phyloP scores from a whole-genome alignment of 345 rosid species.

The Citrus medica region DNA sequence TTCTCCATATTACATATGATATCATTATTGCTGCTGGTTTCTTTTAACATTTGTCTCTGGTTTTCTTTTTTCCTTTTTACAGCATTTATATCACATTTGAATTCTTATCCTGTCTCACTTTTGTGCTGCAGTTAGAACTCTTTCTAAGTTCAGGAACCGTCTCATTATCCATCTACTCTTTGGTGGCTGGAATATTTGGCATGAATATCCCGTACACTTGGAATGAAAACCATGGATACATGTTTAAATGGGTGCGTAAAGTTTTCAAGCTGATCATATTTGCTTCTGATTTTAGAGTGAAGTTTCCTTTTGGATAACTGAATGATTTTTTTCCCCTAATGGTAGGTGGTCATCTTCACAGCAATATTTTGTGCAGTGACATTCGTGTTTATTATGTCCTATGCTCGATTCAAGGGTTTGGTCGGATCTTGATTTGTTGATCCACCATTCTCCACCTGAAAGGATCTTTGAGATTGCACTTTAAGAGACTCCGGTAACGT shows the following conservation, averaged over 20 bases:
- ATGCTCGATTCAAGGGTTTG: conserved; percentile 82
- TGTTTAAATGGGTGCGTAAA: conserved; percentile 74
- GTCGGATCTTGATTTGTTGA: conserved; percentile 63
- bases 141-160: conserved; percentile 77
- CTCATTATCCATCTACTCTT: conserved; percentile 54
- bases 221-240: conserved; percentile 63
- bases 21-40: background rate
- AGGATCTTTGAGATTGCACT: background rate
- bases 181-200: conserved; percentile 87
- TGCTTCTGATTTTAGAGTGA: background rate
- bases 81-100: background rate
- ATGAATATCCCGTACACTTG: conserved; percentile 94
- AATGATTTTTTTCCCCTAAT: conserved; percentile 1
- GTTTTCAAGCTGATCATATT: background rate
- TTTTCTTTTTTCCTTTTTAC: background rate
- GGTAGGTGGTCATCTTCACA: conserved; percentile 60
- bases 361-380: conserved; percentile 36
- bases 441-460: background rate
- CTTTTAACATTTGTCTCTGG: background rate
- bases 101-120: background rate
- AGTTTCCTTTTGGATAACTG: background rate
- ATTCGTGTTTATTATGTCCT: conserved; percentile 61
- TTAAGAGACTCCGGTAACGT: background rate
- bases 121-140: conserved; percentile 65
- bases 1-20: background rate